Conservation (phyloP, 225 moss, liverwort and hornwort species). For the Asterella californica region DNA sequence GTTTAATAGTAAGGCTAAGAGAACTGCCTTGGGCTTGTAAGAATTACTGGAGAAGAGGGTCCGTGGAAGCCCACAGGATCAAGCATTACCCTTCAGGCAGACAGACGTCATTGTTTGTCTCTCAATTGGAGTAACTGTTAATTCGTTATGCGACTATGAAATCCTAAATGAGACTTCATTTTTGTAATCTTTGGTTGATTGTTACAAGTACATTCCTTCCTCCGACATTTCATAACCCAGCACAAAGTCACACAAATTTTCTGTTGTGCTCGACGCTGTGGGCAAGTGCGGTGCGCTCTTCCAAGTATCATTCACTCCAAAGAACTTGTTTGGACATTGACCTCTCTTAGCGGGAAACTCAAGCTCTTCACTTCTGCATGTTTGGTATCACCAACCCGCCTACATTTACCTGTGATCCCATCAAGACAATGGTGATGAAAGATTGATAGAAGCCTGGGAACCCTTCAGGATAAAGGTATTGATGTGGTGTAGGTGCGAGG, state of each 20-base stretch:
- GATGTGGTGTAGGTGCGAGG: background rate
- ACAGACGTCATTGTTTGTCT: constrained; percentile 31
- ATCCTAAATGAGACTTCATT: constrained; percentile 40
- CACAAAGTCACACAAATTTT: constrained; percentile 9
- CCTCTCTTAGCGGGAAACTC: constrained; percentile 14
- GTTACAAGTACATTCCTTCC: constrained; percentile 19
- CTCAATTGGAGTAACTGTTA: constrained; percentile 30
- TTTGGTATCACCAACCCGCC: background rate
- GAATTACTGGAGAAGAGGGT: constrained; percentile 24
- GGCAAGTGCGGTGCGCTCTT: constrained; percentile 18
- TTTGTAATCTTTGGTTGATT: constrained; percentile 34
- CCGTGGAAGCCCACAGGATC: constrained; percentile 28
- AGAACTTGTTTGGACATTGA: constrained; percentile 9
- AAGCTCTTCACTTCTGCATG: constrained; percentile 3
- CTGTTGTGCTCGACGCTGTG: constrained; percentile 17
- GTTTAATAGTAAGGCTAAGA: constrained; percentile 37
- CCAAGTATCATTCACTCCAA: constrained; percentile 4
- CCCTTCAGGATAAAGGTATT: background rate
- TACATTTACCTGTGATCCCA: background rate
- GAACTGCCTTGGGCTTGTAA: constrained; percentile 35
- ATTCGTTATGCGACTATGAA: constrained; percentile 37
- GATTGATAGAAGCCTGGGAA: background rate
- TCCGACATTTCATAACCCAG: constrained; percentile 15
- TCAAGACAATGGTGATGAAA: background rate
- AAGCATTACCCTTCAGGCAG: constrained; percentile 23